Evolutionary conservation across 2,329 filamentous ascomycete genomes (phyloP), one percentile per base, ranked within the genome.

Genomic region (Knufia petricola): DNA sequence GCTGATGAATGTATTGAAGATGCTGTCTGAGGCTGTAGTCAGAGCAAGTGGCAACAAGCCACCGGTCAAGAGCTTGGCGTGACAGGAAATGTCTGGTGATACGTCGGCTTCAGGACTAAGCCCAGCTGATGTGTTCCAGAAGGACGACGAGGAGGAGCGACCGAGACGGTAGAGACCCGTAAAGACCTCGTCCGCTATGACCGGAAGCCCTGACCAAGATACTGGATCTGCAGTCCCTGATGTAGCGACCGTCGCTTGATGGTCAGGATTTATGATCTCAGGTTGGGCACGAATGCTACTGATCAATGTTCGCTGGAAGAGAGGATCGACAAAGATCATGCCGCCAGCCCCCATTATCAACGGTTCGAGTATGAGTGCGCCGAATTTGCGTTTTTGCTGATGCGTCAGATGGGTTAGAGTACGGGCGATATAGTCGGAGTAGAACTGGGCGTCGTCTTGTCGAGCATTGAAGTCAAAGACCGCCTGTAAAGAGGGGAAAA

Each of bases 151-250:
- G 1, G 77, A 81, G 60, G 82, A 79, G 32, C 81, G 77, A 1
- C 87, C 87, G 0, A 94, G 78, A 10, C 87, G 84, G 63, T 89
- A 89, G 3, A 94, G 70, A 1, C 87, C 87, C 0, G 86, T 90
- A 65, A 94, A 94, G 30, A 94, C 87, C 62, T 94, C 87, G 61
- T 94, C 87, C 55, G 87, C 87, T 56, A 94, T 73, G 32, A 94
- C 69, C 0, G 87, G 87, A 3, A 94, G 74, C 1, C 87, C 85
- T 1, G 73, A 72, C 87, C 87, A 94, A 24, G 68, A 55, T 7
- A 57, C 59, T 12, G 24, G 15, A 24, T 37, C 48, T 30, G 46
- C 12, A 7, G 46, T 23, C 2, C 38, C 8, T 15, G 59, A 55
- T 46, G 58, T 49, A 31, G 51, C 7, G 30, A 48, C 12, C 54